A percentile compares a stretch with the other conserved stretches of the same genome.
phyloP scores from a whole-genome alignment of 129 eudicot species.

The Ambrosia trifida region DNA sequence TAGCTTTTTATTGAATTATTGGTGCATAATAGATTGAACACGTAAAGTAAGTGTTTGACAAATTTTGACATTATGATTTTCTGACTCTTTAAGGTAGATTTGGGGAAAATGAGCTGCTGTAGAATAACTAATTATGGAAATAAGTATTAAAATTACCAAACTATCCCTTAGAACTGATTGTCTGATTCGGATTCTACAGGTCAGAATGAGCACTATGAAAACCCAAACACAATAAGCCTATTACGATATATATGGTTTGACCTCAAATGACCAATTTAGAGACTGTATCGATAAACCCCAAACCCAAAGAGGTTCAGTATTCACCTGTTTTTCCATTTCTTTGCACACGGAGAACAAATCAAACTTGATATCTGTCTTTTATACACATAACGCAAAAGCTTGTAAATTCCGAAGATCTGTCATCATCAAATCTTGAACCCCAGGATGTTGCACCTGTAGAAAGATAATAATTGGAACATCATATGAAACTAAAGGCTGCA shows the following conservation, averaged over 20 bases:
- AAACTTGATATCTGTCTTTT: conserved; percentile 87
- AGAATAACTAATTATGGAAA: not conserved
- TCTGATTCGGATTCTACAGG: conserved; percentile 2
- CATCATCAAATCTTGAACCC: conserved; percentile 91
- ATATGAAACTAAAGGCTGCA: conserved; percentile 1
- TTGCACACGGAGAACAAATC: conserved; percentile 83
- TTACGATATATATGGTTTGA: no score
- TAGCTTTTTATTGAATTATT: not conserved
- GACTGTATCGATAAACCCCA: not conserved
- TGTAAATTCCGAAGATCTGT: conserved; percentile 91
- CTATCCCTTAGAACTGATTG: not conserved
- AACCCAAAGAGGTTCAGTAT: not conserved
- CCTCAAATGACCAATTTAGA: no score
- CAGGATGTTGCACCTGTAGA: conserved; percentile 90
- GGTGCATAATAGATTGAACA: not conserved
- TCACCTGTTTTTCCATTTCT: conserved; percentile 99
- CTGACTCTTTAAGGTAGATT: not conserved
- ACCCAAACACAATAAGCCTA: not conserved
- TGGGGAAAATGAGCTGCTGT: not conserved
- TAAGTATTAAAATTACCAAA: not conserved
- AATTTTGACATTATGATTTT: no score
- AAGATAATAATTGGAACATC: conserved; percentile 2
- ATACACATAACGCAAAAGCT: conserved; percentile 88
- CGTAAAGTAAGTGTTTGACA: not conserved
- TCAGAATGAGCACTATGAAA: not conserved